These are phyloP conservation scores for Saururus chinensis DNA, from an alignment of 164 flowering plant species.

Conservation along the genomic window DNA sequence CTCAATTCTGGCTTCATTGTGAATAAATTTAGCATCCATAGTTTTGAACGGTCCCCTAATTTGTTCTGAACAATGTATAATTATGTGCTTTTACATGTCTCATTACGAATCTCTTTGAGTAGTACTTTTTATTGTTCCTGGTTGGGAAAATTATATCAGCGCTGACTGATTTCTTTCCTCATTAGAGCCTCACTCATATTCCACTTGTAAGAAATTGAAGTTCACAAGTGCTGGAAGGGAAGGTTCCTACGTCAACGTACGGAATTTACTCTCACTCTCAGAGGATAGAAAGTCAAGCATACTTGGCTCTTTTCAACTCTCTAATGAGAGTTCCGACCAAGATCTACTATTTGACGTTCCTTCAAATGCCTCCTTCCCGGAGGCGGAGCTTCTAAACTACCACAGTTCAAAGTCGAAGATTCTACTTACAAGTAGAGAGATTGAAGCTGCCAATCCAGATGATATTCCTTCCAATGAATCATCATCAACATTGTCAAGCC, in stretches of 20 bases:
- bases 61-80: no score
- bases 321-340: constrained; percentile 56
- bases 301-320: constrained; percentile 43
- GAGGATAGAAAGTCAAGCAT: constrained; percentile 42
- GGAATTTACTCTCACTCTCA: constrained; percentile 55
- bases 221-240: constrained; percentile 31
- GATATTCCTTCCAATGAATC: background rate
- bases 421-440: background rate
- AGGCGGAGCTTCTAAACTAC: constrained; percentile 69
- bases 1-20: no score
- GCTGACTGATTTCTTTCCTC: constrained; percentile 39
- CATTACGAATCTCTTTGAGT: no score
- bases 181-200: constrained; percentile 19
- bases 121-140: background rate
- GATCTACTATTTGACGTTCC: constrained; percentile 83
- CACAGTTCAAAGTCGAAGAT: constrained; percentile 2
- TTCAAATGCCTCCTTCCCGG: constrained; percentile 59
- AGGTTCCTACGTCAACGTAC: constrained; percentile 53
- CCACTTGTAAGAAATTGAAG: constrained; percentile 15
- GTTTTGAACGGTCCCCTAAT: no score
- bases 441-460: background rate
- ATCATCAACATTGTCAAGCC: background rate
- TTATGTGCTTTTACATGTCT: no score
- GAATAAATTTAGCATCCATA: no score
- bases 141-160: constrained; percentile 22